These are phyloP conservation scores for Tympanopsis confertula DNA, from an alignment of 2,329 filamentous ascomycete genomes.

Conservation along the genomic window DNA sequence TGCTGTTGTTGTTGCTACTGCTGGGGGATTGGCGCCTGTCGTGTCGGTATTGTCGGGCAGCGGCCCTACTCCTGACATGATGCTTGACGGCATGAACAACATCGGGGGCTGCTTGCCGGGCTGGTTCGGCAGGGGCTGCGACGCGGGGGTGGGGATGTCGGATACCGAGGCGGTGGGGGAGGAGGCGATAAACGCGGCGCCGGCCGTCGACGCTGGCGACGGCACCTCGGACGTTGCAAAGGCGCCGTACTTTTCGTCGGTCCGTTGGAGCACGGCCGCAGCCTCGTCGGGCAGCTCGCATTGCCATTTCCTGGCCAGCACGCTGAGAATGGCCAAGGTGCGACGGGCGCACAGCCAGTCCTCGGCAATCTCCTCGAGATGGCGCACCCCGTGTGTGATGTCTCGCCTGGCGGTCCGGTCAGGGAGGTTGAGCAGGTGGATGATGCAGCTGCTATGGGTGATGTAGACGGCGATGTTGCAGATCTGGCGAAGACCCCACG, in stretches of 20 bases:
- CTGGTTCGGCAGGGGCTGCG: conserved; percentile 8
- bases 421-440: conserved; percentile 83
- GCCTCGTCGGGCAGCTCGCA: conserved; percentile 81
- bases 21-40: conserved; percentile 8
- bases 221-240: conserved; percentile 51
- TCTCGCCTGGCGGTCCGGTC: conserved; percentile 85
- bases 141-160: conserved; percentile 11
- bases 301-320: conserved; percentile 80
- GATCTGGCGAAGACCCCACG: conserved; percentile 82
- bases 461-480: conserved; percentile 97
- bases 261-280: conserved; percentile 57
- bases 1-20: conserved; percentile 6
- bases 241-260: conserved; percentile 68
- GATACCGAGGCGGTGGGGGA: conserved; percentile 10
- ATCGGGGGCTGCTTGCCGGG: conserved; percentile 3
- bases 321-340: conserved; percentile 72
- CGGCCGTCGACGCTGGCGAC: conserved; percentile 26
- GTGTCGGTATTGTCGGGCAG: conserved; percentile 10
- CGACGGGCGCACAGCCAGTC: conserved; percentile 84
- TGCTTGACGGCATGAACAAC: conserved; percentile 5
- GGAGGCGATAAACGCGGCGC: conserved; percentile 13
- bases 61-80: conserved; percentile 10
- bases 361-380: conserved; percentile 90
- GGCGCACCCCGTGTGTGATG: conserved; percentile 79
- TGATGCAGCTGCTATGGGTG: conserved; percentile 83